Evolutionary conservation across 2,329 filamentous ascomycete genomes (phyloP), one percentile per base, ranked within the genome.

Genomic region (Arachnopeziza araneosa): DNA sequence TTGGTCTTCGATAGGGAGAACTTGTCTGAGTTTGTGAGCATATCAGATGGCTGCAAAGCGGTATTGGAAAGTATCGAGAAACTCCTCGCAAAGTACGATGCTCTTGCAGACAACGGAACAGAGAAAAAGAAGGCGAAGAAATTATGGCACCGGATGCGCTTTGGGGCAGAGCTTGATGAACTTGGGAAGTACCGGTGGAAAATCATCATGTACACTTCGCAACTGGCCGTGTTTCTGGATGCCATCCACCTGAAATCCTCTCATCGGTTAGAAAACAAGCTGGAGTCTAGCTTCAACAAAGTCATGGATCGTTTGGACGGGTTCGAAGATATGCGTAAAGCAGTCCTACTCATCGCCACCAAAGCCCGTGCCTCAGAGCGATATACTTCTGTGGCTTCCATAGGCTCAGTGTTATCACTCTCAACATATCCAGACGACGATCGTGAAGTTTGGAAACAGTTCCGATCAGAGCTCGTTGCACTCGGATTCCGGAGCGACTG

Each of bases 101-200:
- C 26, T 4, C 26, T 30, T 9, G 26, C 26, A 30, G 26, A 30
- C 26, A 30, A 30, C 9, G 26, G 26, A 9, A 9, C 9, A 9
- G 26, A 30, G 26, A 30, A 30, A 9, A 30, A 30, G 9, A 30
- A 30, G 26, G 4, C 26, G n/a, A 63, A 59, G 24, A 63, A 58
- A 52, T 23, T 62, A 24, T 61, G 62, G 59, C 59, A 64, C 7
- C 36, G 49, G 2, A 48, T 58, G 1, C 50, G 50, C 52, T 64
- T 64, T 32, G 55, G 57, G 24, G 60, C 62, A 2, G 59, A 64
- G 55, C 48, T 57, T 21, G 62, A 59, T 19, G 60, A 64, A 24
- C 17, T 62, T 21, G 48, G 49, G 3, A 51, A 54, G 14, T 58
- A 61, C 12, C 36, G 57, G 4, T 30, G 57, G 48, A 62, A 61